Evolutionary conservation across 2,329 filamentous ascomycete species (phyloP), one percentile per base, ranked within the genome.

Genomic region (Septoria petroselini): DNA sequence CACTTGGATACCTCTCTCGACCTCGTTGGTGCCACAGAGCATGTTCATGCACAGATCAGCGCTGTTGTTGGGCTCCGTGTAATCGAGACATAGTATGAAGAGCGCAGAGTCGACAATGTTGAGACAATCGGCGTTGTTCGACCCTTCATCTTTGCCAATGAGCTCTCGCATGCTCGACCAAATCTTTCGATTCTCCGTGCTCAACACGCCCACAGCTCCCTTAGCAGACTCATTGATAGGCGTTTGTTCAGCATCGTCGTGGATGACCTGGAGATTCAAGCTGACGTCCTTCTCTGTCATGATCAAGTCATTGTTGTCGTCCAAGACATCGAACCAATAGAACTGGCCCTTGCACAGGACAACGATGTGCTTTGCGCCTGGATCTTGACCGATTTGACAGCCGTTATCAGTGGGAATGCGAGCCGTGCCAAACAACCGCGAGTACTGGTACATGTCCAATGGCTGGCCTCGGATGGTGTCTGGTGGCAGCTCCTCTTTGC

Each of bases 381-480:
- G 87, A 63, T 97, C 91, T 67, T 97, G 91, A 57, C 91, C 90
- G 63, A 98, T 97, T 61, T 95, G 86, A 67, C 93, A 98, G 4
- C 93, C 93, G 65, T 93, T 85, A 23, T 95, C 88, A 0, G 91
- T 97, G 0, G 93, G 93, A 7, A 98, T 88, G 58, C 93, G 83
- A 38, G 93, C 91, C 1, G 93, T 97, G 43, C 93, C 93, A 63
- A 98, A 98, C 21, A 98, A 76, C 14, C 91, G 82, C 0, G 91
- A 95, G 72, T 95, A 97, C 69, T 98, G 93, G 69, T 96, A 95
- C 93, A 98, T 98, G 76, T 89, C 93, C 14, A 98, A 77, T 0
- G 93, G 90, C 17, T 83, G 85, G 15, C 88, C 89, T 61, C 85
- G 86, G 54, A 96, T 71, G 1, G 79, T 90, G 70, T 98, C 93